These are phyloP conservation scores for Crucihimalaya himalaica DNA, from an alignment of 345 rosid genomes.

Conservation along the genomic window DNA sequence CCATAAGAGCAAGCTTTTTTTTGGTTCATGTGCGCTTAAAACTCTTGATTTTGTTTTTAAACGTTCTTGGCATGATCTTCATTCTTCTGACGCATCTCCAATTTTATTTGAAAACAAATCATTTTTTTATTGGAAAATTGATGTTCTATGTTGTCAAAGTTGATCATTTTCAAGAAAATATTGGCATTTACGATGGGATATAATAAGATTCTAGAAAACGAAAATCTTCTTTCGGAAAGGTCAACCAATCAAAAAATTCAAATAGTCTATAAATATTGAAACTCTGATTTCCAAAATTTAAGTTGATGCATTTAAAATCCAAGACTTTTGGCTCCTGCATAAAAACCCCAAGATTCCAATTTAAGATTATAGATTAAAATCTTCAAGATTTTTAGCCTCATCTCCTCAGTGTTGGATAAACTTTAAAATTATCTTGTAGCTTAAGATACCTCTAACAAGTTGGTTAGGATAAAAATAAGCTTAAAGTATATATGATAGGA, in stretches of 20 bases:
- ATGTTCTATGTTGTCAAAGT: not conserved
- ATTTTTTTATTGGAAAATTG: not conserved
- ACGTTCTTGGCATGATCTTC: no score
- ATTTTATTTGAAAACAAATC: not conserved
- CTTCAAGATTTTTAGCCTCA: constrained; percentile 8
- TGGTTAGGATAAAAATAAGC: no score
- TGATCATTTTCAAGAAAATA: not conserved
- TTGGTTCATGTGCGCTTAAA: no score
- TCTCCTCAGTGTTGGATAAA: no score
- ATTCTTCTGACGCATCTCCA: not conserved
- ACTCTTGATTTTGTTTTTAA: no score
- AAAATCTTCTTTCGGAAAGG: constrained; percentile 6
- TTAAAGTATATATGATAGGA: no score
- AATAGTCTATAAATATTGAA: not conserved
- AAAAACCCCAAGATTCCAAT: constrained; percentile 21
- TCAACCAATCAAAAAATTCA: constrained; percentile 14
- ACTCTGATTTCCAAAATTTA: not conserved
- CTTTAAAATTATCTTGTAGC: no score
- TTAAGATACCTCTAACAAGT: no score
- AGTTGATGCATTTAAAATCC: not conserved
- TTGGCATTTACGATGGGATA: not conserved
- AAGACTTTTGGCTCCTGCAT: constrained; percentile 23
- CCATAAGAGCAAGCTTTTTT: no score
- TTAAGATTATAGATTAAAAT: constrained; percentile 1
- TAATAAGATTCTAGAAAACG: not conserved